Evolutionary conservation across 805 yeast species (phyloP), one percentile per base, ranked within the genome.

Genomic region (Saccharomycopsis malanga): DNA sequence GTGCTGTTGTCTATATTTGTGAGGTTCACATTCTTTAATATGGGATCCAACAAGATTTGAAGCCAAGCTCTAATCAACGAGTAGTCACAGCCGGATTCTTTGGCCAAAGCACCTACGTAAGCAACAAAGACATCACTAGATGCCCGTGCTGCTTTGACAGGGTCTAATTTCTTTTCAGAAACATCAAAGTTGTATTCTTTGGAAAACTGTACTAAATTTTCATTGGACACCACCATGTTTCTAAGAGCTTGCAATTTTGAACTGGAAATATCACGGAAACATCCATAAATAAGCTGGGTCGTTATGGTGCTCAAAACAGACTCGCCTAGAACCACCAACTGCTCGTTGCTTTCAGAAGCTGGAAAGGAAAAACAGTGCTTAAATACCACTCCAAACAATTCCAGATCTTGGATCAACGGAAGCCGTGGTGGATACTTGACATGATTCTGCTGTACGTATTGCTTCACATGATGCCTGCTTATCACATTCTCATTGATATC

Each of bases 81-180:
- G 56, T 91, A 45, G 12, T 45, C 29, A 20, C 22, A 30, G 18
- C 22, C 6, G 21, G 20, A 20, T 25, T 40, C 41, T 15, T 22
- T 25, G 34, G 44, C 37, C 27, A 91, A 63, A 0, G 94, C 98
- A 4, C 96, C 98, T 39, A 93, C 72, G 56, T 91, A 91, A 0
- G 98, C 96, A 64, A 93, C 98, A 60, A 91, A 86, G 0, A 84
- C 79, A 69, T 91, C 98, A 0, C 98, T 96, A 58, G 74, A 74
- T 3, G 84, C 68, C 59, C 93, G 93, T 53, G 74, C 74, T 50
- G 72, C 77, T 4, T 86, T 85, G 30, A 68, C 66, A 24, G 64
- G 60, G 48, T 75, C 77, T 30, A 72, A 69, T 5, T 24, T 12
- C 35, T 24, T 15, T 53, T 73, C 72, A 45, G 68, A 67, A 49